phyloP scores from a whole-genome alignment of 1,284 basidiomycete genomes.

The Cutaneotrichosporon dermatis region DNA sequence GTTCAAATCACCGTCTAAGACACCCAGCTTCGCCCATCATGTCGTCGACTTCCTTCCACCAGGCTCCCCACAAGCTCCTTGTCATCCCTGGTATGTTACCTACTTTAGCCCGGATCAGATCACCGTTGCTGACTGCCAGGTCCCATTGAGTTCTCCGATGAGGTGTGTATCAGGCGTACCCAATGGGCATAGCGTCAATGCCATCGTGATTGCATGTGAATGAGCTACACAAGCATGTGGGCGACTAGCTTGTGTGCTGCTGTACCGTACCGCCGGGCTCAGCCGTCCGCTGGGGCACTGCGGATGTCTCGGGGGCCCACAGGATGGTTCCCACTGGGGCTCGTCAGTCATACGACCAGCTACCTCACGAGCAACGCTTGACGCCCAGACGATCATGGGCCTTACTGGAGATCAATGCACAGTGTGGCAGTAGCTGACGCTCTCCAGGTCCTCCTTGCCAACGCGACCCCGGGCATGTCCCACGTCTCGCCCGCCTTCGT shows the following conservation, averaged over 20 bases:
- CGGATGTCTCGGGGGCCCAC: no score
- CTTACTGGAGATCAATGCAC: no score
- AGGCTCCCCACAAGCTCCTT: constrained; percentile 48
- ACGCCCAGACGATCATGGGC: no score
- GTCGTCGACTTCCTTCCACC: constrained; percentile 25
- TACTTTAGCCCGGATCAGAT: neutral
- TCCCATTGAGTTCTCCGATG: neutral
- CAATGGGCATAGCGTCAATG: no score
- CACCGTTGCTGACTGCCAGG: neutral
- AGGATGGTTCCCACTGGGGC: no score
- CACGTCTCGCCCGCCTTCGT: constrained; percentile 91
- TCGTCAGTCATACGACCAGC: no score
- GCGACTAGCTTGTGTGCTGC: no score
- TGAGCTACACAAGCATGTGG: no score
- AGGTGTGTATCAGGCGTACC: no score
- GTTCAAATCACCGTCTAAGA: neutral
- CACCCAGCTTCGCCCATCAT: constrained; percentile 11
- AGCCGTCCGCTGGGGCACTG: no score
- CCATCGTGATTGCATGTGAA: no score
- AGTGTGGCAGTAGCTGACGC: constrained; percentile 24
- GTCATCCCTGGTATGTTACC: constrained; percentile 17
- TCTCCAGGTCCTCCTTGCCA: constrained; percentile 46
- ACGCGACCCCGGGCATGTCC: constrained; percentile 64
- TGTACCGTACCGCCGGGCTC: no score
- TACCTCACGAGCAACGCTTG: neutral